A percentile compares a stretch with the other conserved stretches of the same genome.
phyloP scores from a whole-genome alignment of 441 rosid species.

The Populus hybrid region DNA sequence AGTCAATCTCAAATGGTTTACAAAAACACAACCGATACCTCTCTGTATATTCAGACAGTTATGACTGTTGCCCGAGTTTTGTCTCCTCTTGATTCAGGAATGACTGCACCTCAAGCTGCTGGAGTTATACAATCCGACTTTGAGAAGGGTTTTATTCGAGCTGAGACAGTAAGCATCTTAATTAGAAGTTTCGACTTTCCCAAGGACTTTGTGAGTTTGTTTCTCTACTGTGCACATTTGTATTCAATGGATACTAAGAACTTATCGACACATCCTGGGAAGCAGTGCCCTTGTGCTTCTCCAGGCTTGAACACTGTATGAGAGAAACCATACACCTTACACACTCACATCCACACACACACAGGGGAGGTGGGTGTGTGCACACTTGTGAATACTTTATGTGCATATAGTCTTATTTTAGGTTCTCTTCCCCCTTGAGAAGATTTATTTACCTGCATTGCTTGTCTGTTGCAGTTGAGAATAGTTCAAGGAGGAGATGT shows the following conservation, averaged over 20 bases:
- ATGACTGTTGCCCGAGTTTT: too few relatives aligned
- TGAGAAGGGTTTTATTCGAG: conserved; percentile 98
- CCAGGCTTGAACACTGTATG: too few relatives aligned
- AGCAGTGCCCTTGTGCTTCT: too few relatives aligned
- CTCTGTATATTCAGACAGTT: neutral
- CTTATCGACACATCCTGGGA: too few relatives aligned
- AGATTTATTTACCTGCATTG: neutral
- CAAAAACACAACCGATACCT: neutral
- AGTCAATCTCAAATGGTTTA: too few relatives aligned
- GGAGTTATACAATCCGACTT: conserved; percentile 97
- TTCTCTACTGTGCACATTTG: conserved; percentile 7
- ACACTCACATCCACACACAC: too few relatives aligned
- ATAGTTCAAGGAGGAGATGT: conserved; percentile 94
- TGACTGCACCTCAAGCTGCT: conserved; percentile 99
- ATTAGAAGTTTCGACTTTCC: neutral
- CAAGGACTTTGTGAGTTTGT: conserved; percentile 75
- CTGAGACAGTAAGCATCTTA: conserved; percentile 74
- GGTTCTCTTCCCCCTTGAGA: neutral
- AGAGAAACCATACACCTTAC: too few relatives aligned
- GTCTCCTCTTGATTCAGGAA: conserved; percentile 43
- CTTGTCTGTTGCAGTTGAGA: conserved; percentile 62
- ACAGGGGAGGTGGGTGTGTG: too few relatives aligned
- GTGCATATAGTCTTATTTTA: too few relatives aligned
- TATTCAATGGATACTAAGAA: neutral
- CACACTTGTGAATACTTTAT: too few relatives aligned